Base-by-base conservation (phyloP, 202 grass and related monocot genomes). In the Elaeis oleifera region DNA sequence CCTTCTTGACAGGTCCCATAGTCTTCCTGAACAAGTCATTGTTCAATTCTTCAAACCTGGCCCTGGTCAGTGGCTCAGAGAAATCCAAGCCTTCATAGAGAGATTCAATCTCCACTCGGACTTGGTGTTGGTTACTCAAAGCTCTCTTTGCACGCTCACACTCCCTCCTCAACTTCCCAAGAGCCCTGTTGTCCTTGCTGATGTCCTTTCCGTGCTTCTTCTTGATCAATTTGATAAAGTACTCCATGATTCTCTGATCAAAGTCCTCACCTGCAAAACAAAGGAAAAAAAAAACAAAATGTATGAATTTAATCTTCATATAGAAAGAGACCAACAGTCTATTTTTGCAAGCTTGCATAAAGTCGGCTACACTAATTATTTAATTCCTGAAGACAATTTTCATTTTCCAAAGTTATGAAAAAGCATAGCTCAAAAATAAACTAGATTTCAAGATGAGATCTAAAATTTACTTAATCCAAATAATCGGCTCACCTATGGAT, bases 101-200 rank as follows among this genome's bases (percentile, higher is more conserved):
- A 8, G 72, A 78, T 59, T 85, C 81, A 14, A 84, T 54, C 61
- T 84, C 81, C 48, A 84, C 72, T 24, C 81, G 65, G 32, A 84
- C 81, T 50, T 84, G 76, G 66, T 80, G 81, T 48, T 84, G 72
- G 60, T 63, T 76, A 50, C 81, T 84, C 14, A 85, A 65, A 4
- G 44, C 60, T 75, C 76, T 81, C 73, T 90, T 90, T 50, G 87
- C 87, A 18, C 29, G 80, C 73, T 86, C 87, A 3, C 79, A 85
- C 2, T 72, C 79, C 15, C 23, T 53, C 28, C 69, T 70, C 53
- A 86, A 8, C 26, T 65, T 83, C 0, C 76, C 17, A 0, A 73
- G 61, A 57, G 79, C 73, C 0, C 17, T 15, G 3, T 27, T 58
- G 54, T 90, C 87, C 3, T 58, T 16, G 13, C 52, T 54, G 7